These are phyloP conservation scores for Debaryomycetaceae sp. DNA, from an alignment of 1,139 yeast genomes.

Conservation along the genomic window DNA sequence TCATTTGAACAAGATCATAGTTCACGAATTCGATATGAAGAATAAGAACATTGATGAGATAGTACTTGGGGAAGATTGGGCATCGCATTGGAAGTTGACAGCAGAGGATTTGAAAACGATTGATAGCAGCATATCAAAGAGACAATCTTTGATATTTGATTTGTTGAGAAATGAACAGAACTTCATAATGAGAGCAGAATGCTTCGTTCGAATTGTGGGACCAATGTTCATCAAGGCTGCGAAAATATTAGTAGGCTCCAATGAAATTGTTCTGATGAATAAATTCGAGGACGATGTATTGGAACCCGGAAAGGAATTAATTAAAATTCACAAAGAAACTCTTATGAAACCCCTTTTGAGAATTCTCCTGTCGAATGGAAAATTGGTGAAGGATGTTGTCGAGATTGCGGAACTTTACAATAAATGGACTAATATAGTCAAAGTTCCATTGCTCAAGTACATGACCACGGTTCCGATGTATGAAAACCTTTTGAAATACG, in stretches of 20 bases:
- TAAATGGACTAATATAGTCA: constrained; percentile 64
- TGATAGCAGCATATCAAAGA: constrained; percentile 54
- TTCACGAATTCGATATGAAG: constrained; percentile 32
- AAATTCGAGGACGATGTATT: constrained; percentile 62
- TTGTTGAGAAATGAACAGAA: constrained; percentile 70
- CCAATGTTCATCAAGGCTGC: constrained; percentile 47
- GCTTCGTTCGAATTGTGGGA: constrained; percentile 52
- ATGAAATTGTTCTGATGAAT: constrained; percentile 27
- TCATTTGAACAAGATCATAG: constrained; percentile 32
- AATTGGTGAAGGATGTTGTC: constrained; percentile 50
- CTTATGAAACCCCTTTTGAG: constrained; percentile 52
- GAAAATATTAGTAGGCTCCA: constrained; percentile 39
- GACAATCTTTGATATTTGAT: constrained; percentile 78
- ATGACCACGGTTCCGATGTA: constrained; percentile 45
- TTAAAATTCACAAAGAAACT: constrained; percentile 53
- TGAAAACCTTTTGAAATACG: constrained; percentile 34
- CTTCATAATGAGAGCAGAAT: constrained; percentile 65
- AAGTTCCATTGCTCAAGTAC: constrained; percentile 53
- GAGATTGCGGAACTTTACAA: constrained; percentile 60
- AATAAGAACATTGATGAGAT: constrained; percentile 36
- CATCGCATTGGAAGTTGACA: constrained; percentile 67
- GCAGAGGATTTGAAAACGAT: constrained; percentile 54
- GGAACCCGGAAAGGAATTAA: constrained; percentile 57
- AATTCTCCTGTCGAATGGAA: constrained; percentile 53
- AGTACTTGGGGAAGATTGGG: constrained; percentile 60